Evolutionary conservation across 2,329 filamentous ascomycete genomes (phyloP).

Genomic region (Leptoxyphium fumago): DNA sequence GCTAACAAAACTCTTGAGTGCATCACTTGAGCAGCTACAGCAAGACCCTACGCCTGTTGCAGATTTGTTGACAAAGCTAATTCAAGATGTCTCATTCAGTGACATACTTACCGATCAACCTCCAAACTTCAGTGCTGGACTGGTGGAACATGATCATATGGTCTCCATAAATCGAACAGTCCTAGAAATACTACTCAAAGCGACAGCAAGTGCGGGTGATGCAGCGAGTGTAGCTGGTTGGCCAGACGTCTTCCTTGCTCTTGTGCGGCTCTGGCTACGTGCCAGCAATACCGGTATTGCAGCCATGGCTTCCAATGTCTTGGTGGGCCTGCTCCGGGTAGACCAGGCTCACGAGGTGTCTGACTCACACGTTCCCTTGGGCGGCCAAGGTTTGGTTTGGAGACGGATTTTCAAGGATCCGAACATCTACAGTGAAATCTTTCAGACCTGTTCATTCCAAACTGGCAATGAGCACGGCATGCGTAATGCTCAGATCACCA

Average conservation of each 20-base stretch:
- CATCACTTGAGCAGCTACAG: conserved; percentile 37
- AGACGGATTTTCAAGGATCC: conserved; percentile 46
- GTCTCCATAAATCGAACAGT: conserved; percentile 40
- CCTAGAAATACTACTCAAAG: conserved; percentile 42
- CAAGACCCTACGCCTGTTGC: conserved; percentile 43
- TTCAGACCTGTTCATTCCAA: conserved; percentile 37
- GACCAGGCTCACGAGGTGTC: conserved; percentile 22
- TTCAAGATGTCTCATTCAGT: conserved; percentile 34
- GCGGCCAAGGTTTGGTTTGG: conserved; percentile 43
- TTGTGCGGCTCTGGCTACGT: conserved; percentile 45
- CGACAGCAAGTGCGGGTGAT: conserved; percentile 35
- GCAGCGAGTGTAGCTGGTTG: conserved; percentile 44
- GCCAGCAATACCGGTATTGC: conserved; percentile 41
- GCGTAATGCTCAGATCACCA: conserved; percentile 38
- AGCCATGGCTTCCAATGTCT: conserved; percentile 36
- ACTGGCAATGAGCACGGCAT: conserved; percentile 23
- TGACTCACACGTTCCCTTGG: conserved; percentile 8
- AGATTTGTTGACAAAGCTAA: conserved; percentile 36
- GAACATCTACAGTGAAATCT: conserved; percentile 43
- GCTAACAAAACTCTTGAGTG: conserved; percentile 32
- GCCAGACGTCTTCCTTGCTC: conserved; percentile 37
- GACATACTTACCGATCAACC: conserved; percentile 34
- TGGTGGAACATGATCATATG: conserved; percentile 26
- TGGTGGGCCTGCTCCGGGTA: conserved; percentile 38
- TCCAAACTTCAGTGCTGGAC: conserved; percentile 40